These are phyloP conservation scores for Pisolithus tinctorius DNA, from an alignment of 768 basidiomycete genomes.

Conservation along the genomic window DNA sequence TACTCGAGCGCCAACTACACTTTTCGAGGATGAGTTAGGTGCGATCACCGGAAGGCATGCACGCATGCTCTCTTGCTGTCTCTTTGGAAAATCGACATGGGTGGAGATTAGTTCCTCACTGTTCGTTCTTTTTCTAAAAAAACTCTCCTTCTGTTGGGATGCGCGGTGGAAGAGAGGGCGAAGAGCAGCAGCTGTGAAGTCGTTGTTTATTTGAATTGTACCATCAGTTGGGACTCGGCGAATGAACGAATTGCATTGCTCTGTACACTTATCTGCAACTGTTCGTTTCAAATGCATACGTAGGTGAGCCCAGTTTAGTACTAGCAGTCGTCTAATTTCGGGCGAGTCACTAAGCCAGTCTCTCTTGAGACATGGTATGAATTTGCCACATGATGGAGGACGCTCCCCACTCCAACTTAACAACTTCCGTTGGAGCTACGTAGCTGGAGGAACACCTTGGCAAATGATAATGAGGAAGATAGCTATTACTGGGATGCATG, in stretches of 20 bases:
- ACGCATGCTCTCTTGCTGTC: slow-evolving; percentile 20
- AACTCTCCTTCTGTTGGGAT: slow-evolving; percentile 16
- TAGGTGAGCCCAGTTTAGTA: no score
- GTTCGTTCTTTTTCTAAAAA: background rate
- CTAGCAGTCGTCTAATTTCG: no score
- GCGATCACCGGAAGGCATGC: slow-evolving; percentile 13
- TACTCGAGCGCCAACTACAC: background rate
- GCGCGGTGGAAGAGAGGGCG: slow-evolving; percentile 5
- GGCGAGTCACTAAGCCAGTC: no score
- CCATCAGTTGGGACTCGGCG: background rate
- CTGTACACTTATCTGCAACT: background rate
- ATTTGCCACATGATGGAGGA: no score
- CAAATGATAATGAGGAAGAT: no score
- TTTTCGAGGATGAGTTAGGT: slow-evolving; percentile 7
- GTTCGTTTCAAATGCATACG: no score
- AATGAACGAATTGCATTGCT: background rate
- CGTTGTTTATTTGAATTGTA: slow-evolving; percentile 16
- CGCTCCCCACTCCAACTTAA: no score
- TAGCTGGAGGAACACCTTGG: no score
- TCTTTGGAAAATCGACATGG: slow-evolving; percentile 16
- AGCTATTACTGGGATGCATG: no score
- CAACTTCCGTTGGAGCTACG: no score
- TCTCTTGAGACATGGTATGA: no score
- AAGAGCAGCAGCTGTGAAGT: slow-evolving; percentile 17
- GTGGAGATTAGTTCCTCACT: slow-evolving; percentile 5